Evolutionary conservation across 352 stramenopile species (phyloP).

Genomic region (Phytophthora sojae): DNA sequence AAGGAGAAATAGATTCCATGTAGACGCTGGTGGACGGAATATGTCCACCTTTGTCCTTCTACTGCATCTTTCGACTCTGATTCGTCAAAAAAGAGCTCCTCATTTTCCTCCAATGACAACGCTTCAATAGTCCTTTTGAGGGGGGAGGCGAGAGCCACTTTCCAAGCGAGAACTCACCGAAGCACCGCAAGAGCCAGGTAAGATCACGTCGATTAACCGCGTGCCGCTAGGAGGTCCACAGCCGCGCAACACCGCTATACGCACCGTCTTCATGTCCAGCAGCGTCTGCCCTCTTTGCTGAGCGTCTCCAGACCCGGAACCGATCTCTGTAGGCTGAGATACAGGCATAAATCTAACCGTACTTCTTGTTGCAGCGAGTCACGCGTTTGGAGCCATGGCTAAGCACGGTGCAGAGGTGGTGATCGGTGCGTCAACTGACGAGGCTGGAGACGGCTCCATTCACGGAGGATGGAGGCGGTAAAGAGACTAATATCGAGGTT

Average conservation of each 20-base stretch:
- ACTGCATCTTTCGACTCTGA: slow-evolving; percentile 9
- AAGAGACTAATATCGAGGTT: not conserved
- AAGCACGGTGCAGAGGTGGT: slow-evolving; percentile 85
- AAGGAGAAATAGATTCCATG: slow-evolving; percentile 26
- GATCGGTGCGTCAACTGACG: slow-evolving; percentile 53
- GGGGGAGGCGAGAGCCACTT: slow-evolving; percentile 32
- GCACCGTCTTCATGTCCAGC: slow-evolving; percentile 2
- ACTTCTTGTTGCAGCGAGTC: slow-evolving; percentile 24
- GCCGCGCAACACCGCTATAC: not conserved
- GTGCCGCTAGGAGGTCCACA: not conserved
- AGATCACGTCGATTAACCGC: slow-evolving; percentile 22
- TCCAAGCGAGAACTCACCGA: slow-evolving; percentile 38
- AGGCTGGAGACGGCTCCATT: not conserved
- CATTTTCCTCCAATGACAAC: slow-evolving; percentile 42
- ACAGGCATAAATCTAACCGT: slow-evolving; percentile 19
- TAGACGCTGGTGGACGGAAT: slow-evolving; percentile 24
- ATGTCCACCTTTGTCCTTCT: slow-evolving; percentile 8
- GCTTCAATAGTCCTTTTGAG: not conserved
- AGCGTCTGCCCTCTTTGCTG: slow-evolving; percentile 9
- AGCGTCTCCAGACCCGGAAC: not conserved
- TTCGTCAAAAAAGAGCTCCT: slow-evolving; percentile 23
- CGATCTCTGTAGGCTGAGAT: slow-evolving; percentile 9
- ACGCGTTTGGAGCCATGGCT: slow-evolving; percentile 57
- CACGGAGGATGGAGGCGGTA: not conserved
- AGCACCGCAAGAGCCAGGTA: slow-evolving; percentile 34